Conservation (phyloP, 257 asterid species). For the Lycium ferocissimum region DNA sequence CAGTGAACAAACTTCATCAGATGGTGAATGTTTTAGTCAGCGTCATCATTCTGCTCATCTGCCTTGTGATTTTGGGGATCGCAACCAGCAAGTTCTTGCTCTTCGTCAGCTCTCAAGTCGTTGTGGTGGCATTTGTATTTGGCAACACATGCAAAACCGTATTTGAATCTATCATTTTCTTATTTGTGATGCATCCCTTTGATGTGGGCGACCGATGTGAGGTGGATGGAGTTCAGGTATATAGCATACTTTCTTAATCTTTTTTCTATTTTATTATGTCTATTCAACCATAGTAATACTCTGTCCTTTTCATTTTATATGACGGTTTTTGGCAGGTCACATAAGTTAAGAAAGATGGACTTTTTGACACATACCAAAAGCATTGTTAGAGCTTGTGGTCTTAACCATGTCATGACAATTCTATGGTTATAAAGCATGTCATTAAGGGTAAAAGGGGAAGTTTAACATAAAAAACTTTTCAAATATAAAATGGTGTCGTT, state of each 20-base stretch:
- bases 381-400: neutral
- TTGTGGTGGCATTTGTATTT: slow-evolving; percentile 85
- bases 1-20: slow-evolving; percentile 81
- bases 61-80: slow-evolving; percentile 68
- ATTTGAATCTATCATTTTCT: slow-evolving; percentile 80
- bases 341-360: neutral
- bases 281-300: slow-evolving; percentile 6
- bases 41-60: slow-evolving; percentile 56
- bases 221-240: slow-evolving; percentile 81
- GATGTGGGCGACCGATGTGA: slow-evolving; percentile 97
- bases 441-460: neutral
- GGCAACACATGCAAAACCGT: slow-evolving; percentile 88
- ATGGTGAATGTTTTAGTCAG: slow-evolving; percentile 73
- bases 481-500: neutral
- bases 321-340: neutral
- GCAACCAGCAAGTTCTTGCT: slow-evolving; percentile 75
- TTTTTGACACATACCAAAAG: neutral
- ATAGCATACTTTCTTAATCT: neutral
- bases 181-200: slow-evolving; percentile 86
- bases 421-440: neutral
- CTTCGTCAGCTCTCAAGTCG: slow-evolving; percentile 83
- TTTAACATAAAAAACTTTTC: neutral
- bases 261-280: slow-evolving; percentile 2
- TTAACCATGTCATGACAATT: neutral
- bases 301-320: neutral